Conservation (phyloP, 768 basidiomycete genomes). For the Boletus reticulatus region DNA sequence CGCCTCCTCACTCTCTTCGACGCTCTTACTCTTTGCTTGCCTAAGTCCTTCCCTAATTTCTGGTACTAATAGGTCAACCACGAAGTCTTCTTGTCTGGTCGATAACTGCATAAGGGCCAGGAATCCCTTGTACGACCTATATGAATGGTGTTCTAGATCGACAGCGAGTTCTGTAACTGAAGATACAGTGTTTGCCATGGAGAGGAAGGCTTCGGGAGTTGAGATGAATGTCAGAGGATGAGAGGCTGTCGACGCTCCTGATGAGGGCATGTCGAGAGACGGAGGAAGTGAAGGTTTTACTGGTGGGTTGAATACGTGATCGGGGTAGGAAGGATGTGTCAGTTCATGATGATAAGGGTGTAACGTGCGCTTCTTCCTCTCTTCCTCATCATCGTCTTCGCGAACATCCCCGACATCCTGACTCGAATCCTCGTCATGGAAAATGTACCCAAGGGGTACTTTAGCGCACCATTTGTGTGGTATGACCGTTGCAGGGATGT, state of each 20-base stretch:
- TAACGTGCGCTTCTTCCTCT: slow-evolving; percentile 25
- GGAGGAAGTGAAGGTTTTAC: slow-evolving; percentile 50
- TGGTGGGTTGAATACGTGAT: slow-evolving; percentile 56
- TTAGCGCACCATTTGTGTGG: slow-evolving; percentile 79
- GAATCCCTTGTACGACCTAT: slow-evolving; percentile 81
- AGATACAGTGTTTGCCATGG: slow-evolving; percentile 68
- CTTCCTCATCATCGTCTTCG: slow-evolving; percentile 22
- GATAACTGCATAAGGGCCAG: slow-evolving; percentile 93
- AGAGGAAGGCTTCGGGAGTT: slow-evolving; percentile 50
- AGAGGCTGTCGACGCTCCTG: not conserved
- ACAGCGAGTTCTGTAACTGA: slow-evolving; percentile 78
- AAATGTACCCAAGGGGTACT: slow-evolving; percentile 73
- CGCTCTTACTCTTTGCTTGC: slow-evolving; percentile 48
- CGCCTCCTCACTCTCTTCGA: slow-evolving; percentile 9
- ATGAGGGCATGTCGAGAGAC: slow-evolving; percentile 55
- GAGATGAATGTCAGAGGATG: slow-evolving; percentile 68
- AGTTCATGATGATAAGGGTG: slow-evolving; percentile 92
- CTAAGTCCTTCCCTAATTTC: slow-evolving; percentile 69
- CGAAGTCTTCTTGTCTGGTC: slow-evolving; percentile 79
- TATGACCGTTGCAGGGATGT: slow-evolving; percentile 58
- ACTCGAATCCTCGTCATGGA: slow-evolving; percentile 27
- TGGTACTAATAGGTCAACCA: slow-evolving; percentile 73
- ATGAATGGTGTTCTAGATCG: slow-evolving; percentile 93
- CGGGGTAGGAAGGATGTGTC: slow-evolving; percentile 65
- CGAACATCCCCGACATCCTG: slow-evolving; percentile 18